Base-by-base conservation (phyloP, 2,329 filamentous ascomycete genomes). In the Salinomyces thailandicus region DNA sequence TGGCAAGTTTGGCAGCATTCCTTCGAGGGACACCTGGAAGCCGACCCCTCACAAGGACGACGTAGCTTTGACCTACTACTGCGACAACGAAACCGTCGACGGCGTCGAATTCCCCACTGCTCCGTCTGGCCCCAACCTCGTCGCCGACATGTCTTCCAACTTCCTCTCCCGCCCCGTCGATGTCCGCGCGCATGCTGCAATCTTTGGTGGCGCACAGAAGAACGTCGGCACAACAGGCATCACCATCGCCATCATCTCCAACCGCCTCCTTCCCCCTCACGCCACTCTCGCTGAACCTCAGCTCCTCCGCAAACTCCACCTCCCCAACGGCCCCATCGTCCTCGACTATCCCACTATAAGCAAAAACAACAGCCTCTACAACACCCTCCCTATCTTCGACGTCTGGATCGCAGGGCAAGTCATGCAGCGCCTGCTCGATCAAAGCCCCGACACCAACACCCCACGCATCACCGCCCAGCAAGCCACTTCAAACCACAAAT, bases 301-400 rank as follows among this genome's bases (percentile, higher is more conserved):
- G 4, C 66, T 93, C 32, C 66, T 95, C 54, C 73, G 86, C 41
- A 69, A 78, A 41, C 73, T 95, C 7, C 77, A 75, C 14, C 67
- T 93, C n/a, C 77, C 83, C 1, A 73, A 91, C 27, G 77, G 80
- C 0, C 86, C 89, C 2, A 74, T 84, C 13, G 74, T 95, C 29
- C 67, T 96, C 32, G 75, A 84, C 46, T 96, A 89, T 55, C 79
- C 85, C 44, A 85, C 75, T 0, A 81, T 91, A 47, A 80, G 83
- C 27, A 93, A 93, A 69, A 93, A 93, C 66, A 91, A 93, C 66
- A 91, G 82, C 50, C 71, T 96, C 18, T 96, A 96, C 68, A 96
- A 96, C 63, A 96, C 89, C 0, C 67, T 96, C 8, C 87, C 85
- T 53, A 93, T 96, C 53, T 94, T 96, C 53, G 87, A 89, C 58